Base-by-base conservation (phyloP, 2,329 filamentous ascomycete genomes). In the Penicillium sp. region DNA sequence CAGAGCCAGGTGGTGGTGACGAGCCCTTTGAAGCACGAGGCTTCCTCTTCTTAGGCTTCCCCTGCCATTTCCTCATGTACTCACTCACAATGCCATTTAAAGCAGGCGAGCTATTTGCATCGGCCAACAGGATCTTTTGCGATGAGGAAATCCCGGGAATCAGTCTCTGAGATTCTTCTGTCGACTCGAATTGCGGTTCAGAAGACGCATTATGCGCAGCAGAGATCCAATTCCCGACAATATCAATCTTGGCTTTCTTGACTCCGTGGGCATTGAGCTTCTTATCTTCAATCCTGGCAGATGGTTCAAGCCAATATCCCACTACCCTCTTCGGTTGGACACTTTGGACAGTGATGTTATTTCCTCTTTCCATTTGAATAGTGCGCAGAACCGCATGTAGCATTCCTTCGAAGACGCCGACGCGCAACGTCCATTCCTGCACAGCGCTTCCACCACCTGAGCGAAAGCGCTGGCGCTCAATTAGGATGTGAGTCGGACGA, bases 361-460 rank as follows among this genome's bases (percentile, higher is more conserved):
- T 44, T 42, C 66, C 57, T 50, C 74, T 75, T 46, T 81, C 71
- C 16, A 74, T 69, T 43, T 73, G 73, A 45, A 90, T 66, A 0
- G 86, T 83, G 47, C 81, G 78, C 36, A 93, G 71, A 11, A 86
- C 80, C 8, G 88, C 87, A 77, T 92, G 89, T 0, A 95, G 74
- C 86, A 94, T 94, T 4, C 86, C 85, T 71, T 95, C 91, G 21
- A 95, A 81, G 65, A 89, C 87, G 61, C 93, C 93, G 8, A 95
- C 90, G 1, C 90, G 80, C 39, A 94, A 70, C 3, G 90, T 93
- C 91, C 91, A 95, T 72, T 95, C 90, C 56, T 86, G 83, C 1
- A 95, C 85, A 0, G 85, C 82, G 0, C 83, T 75, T 0, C 76
- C 80, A 8, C 88, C 83, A n/a, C 80, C 81, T 2, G 85, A 86